phyloP scores from a whole-genome alignment of 805 yeast genomes.

The Suhomyces tanzawaensis region DNA sequence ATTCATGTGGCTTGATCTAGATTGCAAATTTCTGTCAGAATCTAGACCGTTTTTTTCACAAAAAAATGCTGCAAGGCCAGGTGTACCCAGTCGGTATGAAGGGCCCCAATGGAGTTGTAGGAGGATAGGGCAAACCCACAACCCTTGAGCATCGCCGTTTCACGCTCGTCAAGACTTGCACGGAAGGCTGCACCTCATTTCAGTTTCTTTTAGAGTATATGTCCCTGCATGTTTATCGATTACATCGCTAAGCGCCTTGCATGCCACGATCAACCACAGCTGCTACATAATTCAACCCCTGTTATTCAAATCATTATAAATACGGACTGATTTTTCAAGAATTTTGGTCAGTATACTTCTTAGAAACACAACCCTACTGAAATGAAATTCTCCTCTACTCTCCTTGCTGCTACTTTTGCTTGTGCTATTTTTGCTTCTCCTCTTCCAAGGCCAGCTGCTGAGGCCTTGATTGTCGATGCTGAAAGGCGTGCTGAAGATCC shows the following conservation, averaged over 20 bases:
- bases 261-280: no score
- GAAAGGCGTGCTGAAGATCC: not conserved
- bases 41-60: no score
- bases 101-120: no score
- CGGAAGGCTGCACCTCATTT: not conserved
- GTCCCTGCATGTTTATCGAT: not conserved
- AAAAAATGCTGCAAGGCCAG: no score
- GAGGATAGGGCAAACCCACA: no score
- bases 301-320: not conserved
- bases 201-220: no score
- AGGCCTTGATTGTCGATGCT: not conserved
- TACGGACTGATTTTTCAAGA: not conserved
- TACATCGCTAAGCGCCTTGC: no score
- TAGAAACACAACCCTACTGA: not conserved
- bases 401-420: not conserved
- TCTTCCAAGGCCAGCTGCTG: not conserved
- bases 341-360: not conserved
- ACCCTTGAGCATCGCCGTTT: no score
- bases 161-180: not conserved
- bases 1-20: no score
- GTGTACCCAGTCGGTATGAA: no score
- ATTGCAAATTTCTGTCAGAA: no score
- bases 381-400: conserved; percentile 1
- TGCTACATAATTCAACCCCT: no score
- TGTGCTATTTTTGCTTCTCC: conserved; percentile 1